Percentiles rank a stretch among this genome's conserved stretches.
These are phyloP conservation scores for Cnidoscolus chayamansa DNA, from an alignment of 441 rosid species.

Conservation along the genomic window DNA sequence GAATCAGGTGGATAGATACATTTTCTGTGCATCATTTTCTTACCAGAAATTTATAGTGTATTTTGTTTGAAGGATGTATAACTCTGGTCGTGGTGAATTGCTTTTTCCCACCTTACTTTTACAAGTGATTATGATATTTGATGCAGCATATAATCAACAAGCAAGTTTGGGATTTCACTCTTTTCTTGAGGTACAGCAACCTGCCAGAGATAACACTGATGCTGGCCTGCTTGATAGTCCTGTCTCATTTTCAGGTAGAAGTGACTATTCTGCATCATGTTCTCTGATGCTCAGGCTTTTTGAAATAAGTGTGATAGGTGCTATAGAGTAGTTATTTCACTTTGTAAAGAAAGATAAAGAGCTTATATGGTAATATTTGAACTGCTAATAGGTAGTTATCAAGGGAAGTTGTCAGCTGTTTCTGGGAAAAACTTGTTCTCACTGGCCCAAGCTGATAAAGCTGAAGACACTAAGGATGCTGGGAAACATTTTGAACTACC, in stretches of 20 bases:
- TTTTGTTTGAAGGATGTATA: slow-evolving; percentile 17
- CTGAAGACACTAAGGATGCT: slow-evolving; percentile 34
- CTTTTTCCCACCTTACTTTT: slow-evolving; percentile 17
- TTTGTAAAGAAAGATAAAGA: slow-evolving; percentile 8
- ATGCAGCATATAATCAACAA: slow-evolving; percentile 62
- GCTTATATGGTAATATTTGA: slow-evolving; percentile 24
- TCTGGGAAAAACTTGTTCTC: slow-evolving; percentile 38
- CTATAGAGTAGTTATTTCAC: background rate
- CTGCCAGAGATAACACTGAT: slow-evolving; percentile 39
- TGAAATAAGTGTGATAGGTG: background rate
- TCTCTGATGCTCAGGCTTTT: slow-evolving; percentile 8
- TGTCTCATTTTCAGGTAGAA: slow-evolving; percentile 46
- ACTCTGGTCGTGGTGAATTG: slow-evolving; percentile 9
- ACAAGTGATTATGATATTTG: slow-evolving; percentile 20
- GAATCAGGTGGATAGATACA: slow-evolving; percentile 63
- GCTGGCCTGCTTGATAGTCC: slow-evolving; percentile 40
- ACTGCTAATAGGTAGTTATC: slow-evolving; percentile 42
- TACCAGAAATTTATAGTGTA: background rate
- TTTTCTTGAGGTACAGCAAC: slow-evolving; percentile 44
- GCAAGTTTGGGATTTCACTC: slow-evolving; percentile 46
- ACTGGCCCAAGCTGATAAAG: slow-evolving; percentile 34
- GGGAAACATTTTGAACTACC: slow-evolving; percentile 50
- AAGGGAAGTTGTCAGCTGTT: slow-evolving; percentile 39
- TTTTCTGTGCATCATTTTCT: slow-evolving; percentile 10
- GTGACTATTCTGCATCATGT: slow-evolving; percentile 19